A percentile compares a stretch with the other conserved stretches of the same genome.
These are phyloP conservation scores for Nigrospora sphaerica DNA, from an alignment of 2,329 filamentous ascomycete genomes.

Conservation along the genomic window DNA sequence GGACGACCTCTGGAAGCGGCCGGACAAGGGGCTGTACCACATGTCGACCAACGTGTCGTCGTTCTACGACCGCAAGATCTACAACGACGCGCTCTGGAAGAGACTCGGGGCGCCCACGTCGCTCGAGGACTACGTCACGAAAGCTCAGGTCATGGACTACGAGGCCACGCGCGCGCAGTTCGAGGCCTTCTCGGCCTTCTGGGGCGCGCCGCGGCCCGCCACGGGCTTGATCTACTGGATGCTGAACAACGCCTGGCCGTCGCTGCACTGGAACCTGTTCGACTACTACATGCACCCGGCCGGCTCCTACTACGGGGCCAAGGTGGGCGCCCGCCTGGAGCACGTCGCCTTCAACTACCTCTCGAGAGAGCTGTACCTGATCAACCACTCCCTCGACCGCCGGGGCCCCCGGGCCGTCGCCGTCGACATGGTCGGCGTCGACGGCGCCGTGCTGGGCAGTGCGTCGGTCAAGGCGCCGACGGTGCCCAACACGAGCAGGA, in stretches of 20 bases:
- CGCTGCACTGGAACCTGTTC: slow-evolving; percentile 58
- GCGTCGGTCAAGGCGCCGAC: slow-evolving; percentile 24
- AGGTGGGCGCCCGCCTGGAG: slow-evolving; percentile 40
- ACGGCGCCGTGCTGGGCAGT: slow-evolving; percentile 35
- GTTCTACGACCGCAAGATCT: slow-evolving; percentile 50
- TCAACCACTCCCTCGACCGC: slow-evolving; percentile 42
- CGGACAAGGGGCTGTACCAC: slow-evolving; percentile 47
- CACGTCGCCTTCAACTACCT: slow-evolving; percentile 50
- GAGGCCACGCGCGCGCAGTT: slow-evolving; percentile 55
- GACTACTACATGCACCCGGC: slow-evolving; percentile 54
- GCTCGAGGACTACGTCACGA: slow-evolving; percentile 51
- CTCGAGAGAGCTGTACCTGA: slow-evolving; percentile 36
- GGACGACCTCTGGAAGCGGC: slow-evolving; percentile 47
- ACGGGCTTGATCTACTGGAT: slow-evolving; percentile 63
- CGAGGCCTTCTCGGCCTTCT: slow-evolving; percentile 46
- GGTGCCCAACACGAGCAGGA: slow-evolving; percentile 35
- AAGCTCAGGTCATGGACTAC: slow-evolving; percentile 57
- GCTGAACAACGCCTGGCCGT: slow-evolving; percentile 59
- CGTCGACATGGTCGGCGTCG: slow-evolving; percentile 40
- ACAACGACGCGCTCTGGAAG: slow-evolving; percentile 46
- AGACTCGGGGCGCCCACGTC: slow-evolving; percentile 44
- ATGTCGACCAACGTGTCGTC: slow-evolving; percentile 49
- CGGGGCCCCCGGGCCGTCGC: slow-evolving; percentile 33
- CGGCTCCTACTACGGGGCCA: slow-evolving; percentile 53
- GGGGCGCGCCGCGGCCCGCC: slow-evolving; percentile 42